Evolutionary conservation across 139 green algal species (phyloP).

Genomic region (Edaphochlamys debaryana): DNA sequence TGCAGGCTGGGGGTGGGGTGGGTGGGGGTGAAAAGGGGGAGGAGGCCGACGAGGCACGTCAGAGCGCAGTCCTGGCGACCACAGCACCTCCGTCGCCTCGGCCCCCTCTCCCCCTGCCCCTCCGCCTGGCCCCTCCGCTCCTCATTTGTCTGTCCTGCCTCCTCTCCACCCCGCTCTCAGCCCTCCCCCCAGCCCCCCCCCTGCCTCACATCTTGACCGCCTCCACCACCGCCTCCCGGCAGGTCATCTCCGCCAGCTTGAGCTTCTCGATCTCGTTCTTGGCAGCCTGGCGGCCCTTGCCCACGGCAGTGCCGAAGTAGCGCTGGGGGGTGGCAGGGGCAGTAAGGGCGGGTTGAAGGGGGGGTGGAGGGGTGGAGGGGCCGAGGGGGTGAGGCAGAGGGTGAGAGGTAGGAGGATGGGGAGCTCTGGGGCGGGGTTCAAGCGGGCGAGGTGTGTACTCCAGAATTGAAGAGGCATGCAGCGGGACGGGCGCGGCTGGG

Average conservation of each 20-base stretch:
- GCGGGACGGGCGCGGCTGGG: no score
- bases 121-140: no score
- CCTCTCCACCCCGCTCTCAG: no score
- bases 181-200: background rate
- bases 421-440: no score
- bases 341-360: background rate
- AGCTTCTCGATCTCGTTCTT: constrained; percentile 99
- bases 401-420: background rate
- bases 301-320: constrained; percentile 94
- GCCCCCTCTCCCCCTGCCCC: no score
- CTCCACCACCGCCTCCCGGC: constrained; percentile 85
- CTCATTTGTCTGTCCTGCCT: no score
- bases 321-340: constrained; percentile 53
- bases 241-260: constrained; percentile 90
- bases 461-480: no score
- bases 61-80: no score
- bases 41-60: background rate
- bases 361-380: no score
- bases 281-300: constrained; percentile 92
- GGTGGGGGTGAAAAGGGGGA: background rate
- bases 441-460: no score
- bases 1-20: constrained; percentile 65
- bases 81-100: no score
- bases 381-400: background rate
- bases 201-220: constrained; percentile 85